Conservation (phyloP, 2,329 filamentous ascomycete species). For the Neodidymelliopsis sp. region DNA sequence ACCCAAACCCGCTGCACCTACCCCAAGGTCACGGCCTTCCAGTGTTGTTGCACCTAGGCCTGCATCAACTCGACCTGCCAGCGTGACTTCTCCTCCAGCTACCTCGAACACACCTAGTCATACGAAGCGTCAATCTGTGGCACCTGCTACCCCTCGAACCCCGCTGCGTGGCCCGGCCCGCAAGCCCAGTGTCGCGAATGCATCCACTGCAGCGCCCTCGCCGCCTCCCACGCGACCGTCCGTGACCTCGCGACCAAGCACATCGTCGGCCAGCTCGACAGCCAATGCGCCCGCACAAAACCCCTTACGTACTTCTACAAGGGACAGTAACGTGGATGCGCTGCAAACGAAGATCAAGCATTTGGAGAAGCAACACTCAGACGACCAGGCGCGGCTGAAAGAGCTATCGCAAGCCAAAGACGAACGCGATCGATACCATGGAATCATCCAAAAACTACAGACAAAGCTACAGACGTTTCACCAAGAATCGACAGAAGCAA, state of each 20-base stretch:
- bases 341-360: slow-evolving; percentile 86
- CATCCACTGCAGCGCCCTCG: slow-evolving; percentile 16
- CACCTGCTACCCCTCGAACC: slow-evolving; percentile 20
- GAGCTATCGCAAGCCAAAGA: slow-evolving; percentile 76
- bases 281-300: slow-evolving; percentile 23
- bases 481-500: slow-evolving; percentile 77
- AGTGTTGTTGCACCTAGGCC: slow-evolving; percentile 30
- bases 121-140: slow-evolving; percentile 33
- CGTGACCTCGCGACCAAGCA: slow-evolving; percentile 22
- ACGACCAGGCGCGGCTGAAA: slow-evolving; percentile 87
- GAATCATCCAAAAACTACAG: slow-evolving; percentile 89
- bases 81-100: slow-evolving; percentile 18
- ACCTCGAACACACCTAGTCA: slow-evolving; percentile 9
- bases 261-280: slow-evolving; percentile 16
- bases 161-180: slow-evolving; percentile 23
- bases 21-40: slow-evolving; percentile 31
- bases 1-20: slow-evolving; percentile 21
- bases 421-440: slow-evolving; percentile 80
- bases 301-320: slow-evolving; percentile 21
- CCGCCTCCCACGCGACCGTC: slow-evolving; percentile 12
- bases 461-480: slow-evolving; percentile 86
- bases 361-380: slow-evolving; percentile 82
- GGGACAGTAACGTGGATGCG: slow-evolving; percentile 69
- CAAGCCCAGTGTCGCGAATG: slow-evolving; percentile 30
- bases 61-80: slow-evolving; percentile 21